phyloP scores from a whole-genome alignment of 208 protist species.

The Sergeia podlipaevii region DNA sequence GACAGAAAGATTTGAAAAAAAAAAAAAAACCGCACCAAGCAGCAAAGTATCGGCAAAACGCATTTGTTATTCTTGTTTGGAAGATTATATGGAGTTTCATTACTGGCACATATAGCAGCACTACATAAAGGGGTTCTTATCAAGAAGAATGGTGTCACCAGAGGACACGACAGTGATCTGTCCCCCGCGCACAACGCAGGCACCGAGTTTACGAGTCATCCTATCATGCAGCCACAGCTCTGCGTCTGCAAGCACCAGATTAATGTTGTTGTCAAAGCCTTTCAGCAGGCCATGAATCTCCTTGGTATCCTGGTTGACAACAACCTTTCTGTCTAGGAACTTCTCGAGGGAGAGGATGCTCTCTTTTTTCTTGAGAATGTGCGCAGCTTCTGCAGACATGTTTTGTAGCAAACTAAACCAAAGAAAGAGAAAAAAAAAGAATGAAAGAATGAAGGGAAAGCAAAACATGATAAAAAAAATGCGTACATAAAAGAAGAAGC shows the following conservation, averaged over 20 bases:
- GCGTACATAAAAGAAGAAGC: constrained; percentile 8
- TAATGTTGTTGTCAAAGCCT: constrained; percentile 88
- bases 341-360: constrained; percentile 67
- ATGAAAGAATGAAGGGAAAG: constrained; percentile 5
- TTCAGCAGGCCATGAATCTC: constrained; percentile 76
- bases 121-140: constrained; percentile 45
- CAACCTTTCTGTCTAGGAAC: constrained; percentile 72
- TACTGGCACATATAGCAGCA: too few species aligned
- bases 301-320: constrained; percentile 31
- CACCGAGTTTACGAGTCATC: constrained; percentile 43
- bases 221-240: constrained; percentile 51
- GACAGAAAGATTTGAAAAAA: too few species aligned
- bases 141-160: constrained; percentile 46
- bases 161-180: constrained; percentile 50
- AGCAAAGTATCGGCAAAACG: too few species aligned
- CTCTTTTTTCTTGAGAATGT: constrained; percentile 79
- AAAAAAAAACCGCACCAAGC: too few species aligned
- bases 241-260: constrained; percentile 68
- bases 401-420: not conserved
- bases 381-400: constrained; percentile 67
- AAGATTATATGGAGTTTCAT: too few species aligned
- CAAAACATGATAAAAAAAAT: not conserved
- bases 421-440: not conserved
- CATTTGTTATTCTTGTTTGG: too few species aligned
- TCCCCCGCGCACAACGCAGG: constrained; percentile 71